Percentiles rank a stretch among this genome's conserved stretches.
These are phyloP conservation scores for Rhizopogon roseolus DNA, from an alignment of 768 basidiomycete genomes.

Conservation along the genomic window DNA sequence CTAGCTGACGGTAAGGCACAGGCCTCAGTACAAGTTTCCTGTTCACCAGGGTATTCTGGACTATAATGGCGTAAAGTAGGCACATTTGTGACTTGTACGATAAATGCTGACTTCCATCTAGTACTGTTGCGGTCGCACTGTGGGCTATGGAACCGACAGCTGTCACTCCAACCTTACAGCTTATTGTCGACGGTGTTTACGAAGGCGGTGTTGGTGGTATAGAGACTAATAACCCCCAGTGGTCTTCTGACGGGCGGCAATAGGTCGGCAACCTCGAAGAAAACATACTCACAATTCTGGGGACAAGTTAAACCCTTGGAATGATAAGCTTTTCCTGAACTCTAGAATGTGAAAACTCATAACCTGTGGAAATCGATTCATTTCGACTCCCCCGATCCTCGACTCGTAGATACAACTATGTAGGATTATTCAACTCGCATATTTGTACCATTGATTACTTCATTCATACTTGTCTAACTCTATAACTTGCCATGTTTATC, in stretches of 20 bases:
- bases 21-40: conserved; percentile 78
- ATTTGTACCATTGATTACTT: no score
- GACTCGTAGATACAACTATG: no score
- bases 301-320: no score
- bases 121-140: conserved; percentile 58
- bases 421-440: no score
- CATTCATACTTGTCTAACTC: no score
- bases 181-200: conserved; percentile 51
- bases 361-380: no score
- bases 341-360: no score
- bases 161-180: conserved; percentile 46
- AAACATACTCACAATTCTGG: no score
- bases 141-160: conserved; percentile 57
- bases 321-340: no score
- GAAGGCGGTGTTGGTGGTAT: conserved; percentile 66
- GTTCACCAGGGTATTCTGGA: conserved; percentile 79
- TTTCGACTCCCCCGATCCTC: no score
- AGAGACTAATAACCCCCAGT: conserved; percentile 52
- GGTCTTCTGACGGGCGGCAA: conserved; percentile 29
- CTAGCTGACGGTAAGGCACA: conserved; percentile 17
- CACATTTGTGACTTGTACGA: not conserved
- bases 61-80: conserved; percentile 66
- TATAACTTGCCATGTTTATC: no score
- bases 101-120: conserved; percentile 11
- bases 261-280: not conserved